Base-by-base conservation (phyloP, 2,329 filamentous ascomycete genomes). In the Neonectria ditissima region DNA sequence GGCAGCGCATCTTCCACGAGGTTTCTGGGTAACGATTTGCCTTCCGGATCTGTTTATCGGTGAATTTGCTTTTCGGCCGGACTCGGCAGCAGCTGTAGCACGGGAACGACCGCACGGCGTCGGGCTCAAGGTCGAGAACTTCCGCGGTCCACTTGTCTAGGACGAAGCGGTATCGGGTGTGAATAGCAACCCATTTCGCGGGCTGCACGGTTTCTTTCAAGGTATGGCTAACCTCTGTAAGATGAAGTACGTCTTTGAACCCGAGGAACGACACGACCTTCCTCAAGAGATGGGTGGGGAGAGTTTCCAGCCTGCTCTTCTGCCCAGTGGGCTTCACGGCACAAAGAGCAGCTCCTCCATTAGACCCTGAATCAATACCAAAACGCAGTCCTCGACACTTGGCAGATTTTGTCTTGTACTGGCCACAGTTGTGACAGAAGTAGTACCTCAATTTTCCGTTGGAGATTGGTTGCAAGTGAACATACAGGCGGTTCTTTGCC, bases 351-450 rank as follows among this genome's bases (percentile, higher is more conserved):
- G 37, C 24, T 11, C 34, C 14, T 16, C 47, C 50, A 1, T 44
- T 41, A 11, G 50, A 22, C 5, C 5, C 11, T 3, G 22, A 45
- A 4, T 43, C 30, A 6, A 11, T 4, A 3, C 51, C 16, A 2
- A 67, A 10, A 2, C n/a, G 26, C 2, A 48, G 20, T 5, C 65
- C 66, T 6, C 20, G 14, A 2, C 69, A 72, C 14, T 22, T 69
- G 8, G 37, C 51, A 16, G 69, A 70, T n/a, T 32, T 34, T 7
- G 65, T 72, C 14, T 44, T 43, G 53, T 54, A 65, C 11, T 52
- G 32, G 9, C 67, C 59, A 28, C 69, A 71, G 32, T 69, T 70
- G 44, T 67, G 65, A n/a, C 69, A 72, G 32, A 67, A 63, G 43
- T 70, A 71, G 18, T 72, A 72, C 10, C 4, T 30, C n/a, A 72